Base-by-base conservation (phyloP, 495 filamentous ascomycete genomes). In the Sordaria brevicollis region DNA sequence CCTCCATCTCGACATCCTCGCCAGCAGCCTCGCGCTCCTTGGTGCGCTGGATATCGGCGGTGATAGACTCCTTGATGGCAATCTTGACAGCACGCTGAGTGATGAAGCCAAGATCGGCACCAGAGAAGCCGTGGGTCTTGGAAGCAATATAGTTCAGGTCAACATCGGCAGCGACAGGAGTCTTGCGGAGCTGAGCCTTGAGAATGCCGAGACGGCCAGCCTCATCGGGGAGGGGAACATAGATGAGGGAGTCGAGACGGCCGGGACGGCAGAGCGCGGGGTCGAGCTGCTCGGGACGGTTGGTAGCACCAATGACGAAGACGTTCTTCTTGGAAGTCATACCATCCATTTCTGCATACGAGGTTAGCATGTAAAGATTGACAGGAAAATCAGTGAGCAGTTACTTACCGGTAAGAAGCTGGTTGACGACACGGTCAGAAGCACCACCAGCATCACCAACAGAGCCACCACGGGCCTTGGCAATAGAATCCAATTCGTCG, bases 241-340 rank as follows among this genome's bases (percentile, higher is more conserved):
- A 99, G 81, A 99, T 94, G 70, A 98, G 88, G 65, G 95, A 97
- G 80, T 99, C 95, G 29, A 99, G 90, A 93, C 95, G 95, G 72
- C 95, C 95, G 49, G 95, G 95, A 85, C 95, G 94, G 86, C 95
- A 97, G 74, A 99, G 88, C 70, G 95, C 95, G 78, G 94, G 93
- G 82, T 99, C 95, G 65, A 99, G 89, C 83, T 98, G 95, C 85
- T 99, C 95, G 43, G 95, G 95, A 84, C 95, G 89, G 85, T 99
- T 99, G 78, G 95, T 99, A 36, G 95, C 95, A 81, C 95, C 95
- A 75, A 99, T 99, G 74, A 99, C 95, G 84, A 99, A 99, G 75
- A 99, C 95, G 82, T 99, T 99, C 91, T 99, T 99, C 92, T 99
- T 99, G 8, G 94, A 97, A 65, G 96, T 97, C 93, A 97, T 97